Conservation (phyloP, 2,329 filamentous ascomycete species). For the Pseudogymnoascus sp. region DNA sequence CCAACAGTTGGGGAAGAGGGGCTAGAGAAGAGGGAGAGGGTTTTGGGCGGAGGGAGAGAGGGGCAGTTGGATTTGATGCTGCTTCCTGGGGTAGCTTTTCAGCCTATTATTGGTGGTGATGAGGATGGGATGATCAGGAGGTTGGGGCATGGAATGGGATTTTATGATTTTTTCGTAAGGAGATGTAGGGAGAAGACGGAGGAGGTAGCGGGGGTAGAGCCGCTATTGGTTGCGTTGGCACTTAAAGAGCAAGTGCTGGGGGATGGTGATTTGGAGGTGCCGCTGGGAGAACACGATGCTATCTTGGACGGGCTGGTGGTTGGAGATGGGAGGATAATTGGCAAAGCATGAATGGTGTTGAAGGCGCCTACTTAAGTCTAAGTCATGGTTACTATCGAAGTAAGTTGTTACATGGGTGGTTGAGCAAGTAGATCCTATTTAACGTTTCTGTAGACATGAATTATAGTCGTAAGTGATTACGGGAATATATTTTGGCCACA, state of each 20-base stretch:
- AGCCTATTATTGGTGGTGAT: slow-evolving; percentile 37
- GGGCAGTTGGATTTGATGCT: slow-evolving; percentile 74
- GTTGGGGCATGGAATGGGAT: slow-evolving; percentile 90
- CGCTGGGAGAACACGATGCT: slow-evolving; percentile 69
- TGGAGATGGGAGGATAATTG: slow-evolving; percentile 56
- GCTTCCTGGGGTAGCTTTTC: slow-evolving; percentile 85
- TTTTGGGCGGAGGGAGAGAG: slow-evolving; percentile 50
- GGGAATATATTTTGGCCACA: too few relatives aligned
- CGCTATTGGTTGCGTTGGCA: slow-evolving; percentile 65
- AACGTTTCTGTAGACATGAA: background rate
- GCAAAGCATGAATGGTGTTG: background rate
- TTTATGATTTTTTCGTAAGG: slow-evolving; percentile 89
- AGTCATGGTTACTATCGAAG: background rate
- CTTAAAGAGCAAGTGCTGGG: slow-evolving; percentile 76
- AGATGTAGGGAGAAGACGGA: slow-evolving; percentile 50
- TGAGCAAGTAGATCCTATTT: background rate
- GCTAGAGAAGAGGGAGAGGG: slow-evolving; percentile 59
- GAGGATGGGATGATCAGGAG: slow-evolving; percentile 55
- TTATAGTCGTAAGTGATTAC: background rate
- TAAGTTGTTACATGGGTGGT: background rate
- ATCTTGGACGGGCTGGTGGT: slow-evolving; percentile 69
- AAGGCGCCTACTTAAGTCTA: background rate
- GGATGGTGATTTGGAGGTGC: slow-evolving; percentile 53
- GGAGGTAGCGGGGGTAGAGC: slow-evolving; percentile 52
- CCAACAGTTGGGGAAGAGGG: slow-evolving; percentile 68